Evolutionary conservation across 1,284 basidiomycete genomes (phyloP).

Genomic region (Melampsora americana): DNA sequence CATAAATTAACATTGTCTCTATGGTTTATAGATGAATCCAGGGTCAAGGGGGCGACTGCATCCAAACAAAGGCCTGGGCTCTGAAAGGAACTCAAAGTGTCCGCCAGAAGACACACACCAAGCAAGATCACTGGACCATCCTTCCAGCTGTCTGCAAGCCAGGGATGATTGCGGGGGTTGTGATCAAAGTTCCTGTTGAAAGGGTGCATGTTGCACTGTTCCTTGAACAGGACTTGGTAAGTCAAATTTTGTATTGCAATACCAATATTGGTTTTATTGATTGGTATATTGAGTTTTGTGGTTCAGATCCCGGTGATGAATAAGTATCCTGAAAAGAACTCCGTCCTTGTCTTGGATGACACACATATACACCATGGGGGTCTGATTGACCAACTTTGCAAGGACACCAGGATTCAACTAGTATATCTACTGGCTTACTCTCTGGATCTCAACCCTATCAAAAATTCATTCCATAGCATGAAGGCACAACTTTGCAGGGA

Average conservation of each 20-base stretch:
- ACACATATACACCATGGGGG: not conserved
- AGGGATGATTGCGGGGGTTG: not conserved
- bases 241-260: not conserved
- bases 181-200: not conserved
- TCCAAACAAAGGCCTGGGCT: not conserved
- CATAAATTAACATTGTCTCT: too few species aligned
- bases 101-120: not conserved
- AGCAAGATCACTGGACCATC: not conserved
- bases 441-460: slow-evolving; percentile 13
- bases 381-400: not conserved
- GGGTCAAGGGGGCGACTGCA: not conserved
- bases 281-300: not conserved
- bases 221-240: slow-evolving; percentile 8
- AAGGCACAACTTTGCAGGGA: not conserved
- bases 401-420: not conserved
- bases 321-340: not conserved
- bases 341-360: slow-evolving; percentile 4
- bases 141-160: not conserved
- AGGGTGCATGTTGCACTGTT: slow-evolving; percentile 11
- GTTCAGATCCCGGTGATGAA: slow-evolving; percentile 14
- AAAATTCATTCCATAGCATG: not conserved
- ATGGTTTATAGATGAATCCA: slow-evolving; percentile 9
- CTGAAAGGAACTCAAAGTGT: not conserved
- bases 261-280: not conserved
- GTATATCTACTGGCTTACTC: slow-evolving; percentile 4